Evolutionary conservation across 2,329 filamentous ascomycete species (phyloP), one percentile per base, ranked within the genome.

Genomic region (Clarireedia monteithiana): DNA sequence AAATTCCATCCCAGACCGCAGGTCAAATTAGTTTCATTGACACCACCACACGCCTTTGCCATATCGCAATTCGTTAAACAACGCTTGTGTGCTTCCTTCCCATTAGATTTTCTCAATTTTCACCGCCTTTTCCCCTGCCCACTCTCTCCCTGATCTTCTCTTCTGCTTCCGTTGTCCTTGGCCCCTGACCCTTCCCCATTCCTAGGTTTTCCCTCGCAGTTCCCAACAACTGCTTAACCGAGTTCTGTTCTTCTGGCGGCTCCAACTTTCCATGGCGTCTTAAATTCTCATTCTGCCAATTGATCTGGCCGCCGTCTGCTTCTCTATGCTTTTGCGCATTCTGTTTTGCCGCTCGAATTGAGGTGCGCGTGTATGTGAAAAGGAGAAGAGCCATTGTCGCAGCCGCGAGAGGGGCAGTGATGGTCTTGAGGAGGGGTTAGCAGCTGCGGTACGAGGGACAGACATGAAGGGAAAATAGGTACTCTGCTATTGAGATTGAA

Each of bases 311-410:
- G 27, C 77, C 79, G 59, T 82, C 79, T 40, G 77, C 78, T 62
- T 82, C 77, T 48, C 82, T 73, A 53, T 82, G 78, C 59, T 74
- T 72, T 62, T 82, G 76, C 0, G 84, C 84, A 60, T 87, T 86
- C 48, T 79, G 74, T 63, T 86, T 85, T 2, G 85, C 85, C 24
- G 83, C 80, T 58, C 78, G 75, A 59, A 88, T 88, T 24, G 80
- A 84, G 7, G 79, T 84, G 50, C 84, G 73, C 27, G 83, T 75
- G 70, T 88, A 88, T 42, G 74, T 75, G 56, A 80, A 75, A 23
- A 80, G 68, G 12, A 80, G 65, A 48, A 72, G 70, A 3, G 78
- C 78, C 78, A 81, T 81, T 17, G 75, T 76, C 58, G 79, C 79
- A 40, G 78, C 78, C 17, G 78, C 78, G 23, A 75, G 66, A 7